phyloP scores from a whole-genome alignment of 2,329 filamentous ascomycete genomes.

The Paecilomyces niveus region DNA sequence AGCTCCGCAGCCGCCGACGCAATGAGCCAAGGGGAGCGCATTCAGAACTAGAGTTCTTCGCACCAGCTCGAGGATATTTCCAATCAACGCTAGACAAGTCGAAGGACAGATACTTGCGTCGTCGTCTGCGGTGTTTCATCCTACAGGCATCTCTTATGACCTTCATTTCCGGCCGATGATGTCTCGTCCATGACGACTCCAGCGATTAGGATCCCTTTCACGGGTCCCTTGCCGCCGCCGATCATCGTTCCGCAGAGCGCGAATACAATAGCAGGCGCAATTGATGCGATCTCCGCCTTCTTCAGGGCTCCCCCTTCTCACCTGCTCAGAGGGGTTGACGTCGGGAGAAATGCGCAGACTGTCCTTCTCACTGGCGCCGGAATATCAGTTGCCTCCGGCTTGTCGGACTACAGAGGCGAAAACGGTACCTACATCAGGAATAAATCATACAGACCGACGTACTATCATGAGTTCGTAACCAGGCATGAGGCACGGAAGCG shows the following conservation, averaged over 20 bases:
- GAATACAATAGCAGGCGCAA: constrained; percentile 61
- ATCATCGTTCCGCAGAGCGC: constrained; percentile 68
- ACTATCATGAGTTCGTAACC: constrained; percentile 79
- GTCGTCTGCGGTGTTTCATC: neutral
- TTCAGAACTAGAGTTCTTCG: neutral
- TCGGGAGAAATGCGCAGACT: constrained; percentile 48
- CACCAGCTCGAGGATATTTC: neutral
- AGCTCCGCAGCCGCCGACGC: neutral
- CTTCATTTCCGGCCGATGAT: constrained; percentile 15
- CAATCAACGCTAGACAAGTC: neutral
- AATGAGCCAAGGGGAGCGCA: neutral
- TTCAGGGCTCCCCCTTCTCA: constrained; percentile 54
- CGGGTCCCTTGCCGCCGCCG: constrained; percentile 69
- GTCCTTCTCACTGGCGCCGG: constrained; percentile 75
- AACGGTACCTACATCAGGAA: constrained; percentile 92
- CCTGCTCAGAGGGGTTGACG: constrained; percentile 38
- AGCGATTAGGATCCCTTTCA: constrained; percentile 85
- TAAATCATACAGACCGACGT: constrained; percentile 83
- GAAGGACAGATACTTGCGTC: neutral
- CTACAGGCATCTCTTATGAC: neutral
- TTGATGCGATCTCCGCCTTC: constrained; percentile 71
- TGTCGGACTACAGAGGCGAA: constrained; percentile 84
- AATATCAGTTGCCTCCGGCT: constrained; percentile 84
- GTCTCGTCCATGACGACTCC: constrained; percentile 55
- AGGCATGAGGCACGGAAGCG: constrained; percentile 80